These are phyloP conservation scores for Pisolithus tinctorius DNA, from an alignment of 768 basidiomycete species.

Conservation along the genomic window DNA sequence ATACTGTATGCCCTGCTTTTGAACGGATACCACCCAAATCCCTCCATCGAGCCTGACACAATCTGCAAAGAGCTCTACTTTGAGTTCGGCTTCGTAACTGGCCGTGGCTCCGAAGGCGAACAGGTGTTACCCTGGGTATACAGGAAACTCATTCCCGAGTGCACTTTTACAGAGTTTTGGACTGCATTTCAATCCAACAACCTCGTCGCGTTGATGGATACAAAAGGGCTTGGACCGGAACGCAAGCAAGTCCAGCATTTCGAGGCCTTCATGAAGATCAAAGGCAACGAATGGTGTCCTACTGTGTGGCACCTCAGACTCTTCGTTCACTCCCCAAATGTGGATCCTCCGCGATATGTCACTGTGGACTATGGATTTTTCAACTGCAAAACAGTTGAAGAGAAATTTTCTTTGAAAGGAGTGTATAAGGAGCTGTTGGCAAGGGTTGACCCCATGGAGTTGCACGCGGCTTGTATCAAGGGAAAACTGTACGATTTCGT, in stretches of 20 bases:
- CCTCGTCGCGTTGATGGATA: slow-evolving; percentile 24
- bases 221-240: slow-evolving; percentile 9
- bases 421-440: slow-evolving; percentile 26
- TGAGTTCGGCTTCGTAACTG: slow-evolving; percentile 13
- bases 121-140: slow-evolving; percentile 12
- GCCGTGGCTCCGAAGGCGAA: background rate
- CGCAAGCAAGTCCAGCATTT: slow-evolving; percentile 11
- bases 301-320: slow-evolving; percentile 35
- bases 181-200: slow-evolving; percentile 18
- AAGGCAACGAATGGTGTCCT: slow-evolving; percentile 7
- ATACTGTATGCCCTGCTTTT: background rate
- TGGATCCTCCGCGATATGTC: slow-evolving; percentile 7
- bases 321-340: slow-evolving; percentile 12
- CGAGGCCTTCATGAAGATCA: slow-evolving; percentile 19
- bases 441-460: slow-evolving; percentile 21
- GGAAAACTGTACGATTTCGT: slow-evolving; percentile 27
- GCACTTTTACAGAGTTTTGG: slow-evolving; percentile 32
- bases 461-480: slow-evolving; percentile 29
- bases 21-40: slow-evolving; percentile 1
- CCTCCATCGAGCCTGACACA: background rate
- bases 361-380: slow-evolving; percentile 30
- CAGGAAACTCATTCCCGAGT: slow-evolving; percentile 17
- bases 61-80: background rate
- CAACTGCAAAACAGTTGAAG: slow-evolving; percentile 24
- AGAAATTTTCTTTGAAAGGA: slow-evolving; percentile 21